A percentile compares a stretch with the other conserved stretches of the same genome.
These are phyloP conservation scores for Boletellus ananiceps DNA, from an alignment of 768 basidiomycete genomes.

Conservation along the genomic window DNA sequence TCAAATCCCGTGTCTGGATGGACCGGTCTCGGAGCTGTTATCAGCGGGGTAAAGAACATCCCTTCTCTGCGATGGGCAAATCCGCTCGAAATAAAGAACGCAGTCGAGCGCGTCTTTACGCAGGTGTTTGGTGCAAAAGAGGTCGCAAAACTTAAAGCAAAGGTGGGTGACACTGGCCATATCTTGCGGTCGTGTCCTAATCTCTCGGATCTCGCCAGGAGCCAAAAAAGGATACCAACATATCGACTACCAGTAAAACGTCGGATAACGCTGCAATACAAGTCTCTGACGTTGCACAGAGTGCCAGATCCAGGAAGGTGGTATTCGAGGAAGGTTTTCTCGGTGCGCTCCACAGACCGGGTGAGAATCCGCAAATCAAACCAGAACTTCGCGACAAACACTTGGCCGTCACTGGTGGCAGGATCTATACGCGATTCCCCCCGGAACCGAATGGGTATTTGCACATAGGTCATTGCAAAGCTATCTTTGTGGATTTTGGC, in stretches of 20 bases:
- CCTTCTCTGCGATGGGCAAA: slow-evolving; percentile 76
- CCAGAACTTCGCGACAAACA: slow-evolving; percentile 77
- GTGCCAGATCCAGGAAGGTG: slow-evolving; percentile 42
- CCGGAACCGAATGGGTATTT: slow-evolving; percentile 98
- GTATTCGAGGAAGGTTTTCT: slow-evolving; percentile 96
- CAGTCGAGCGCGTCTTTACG: slow-evolving; percentile 65
- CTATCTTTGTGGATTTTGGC: slow-evolving; percentile 98
- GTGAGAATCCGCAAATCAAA: slow-evolving; percentile 85
- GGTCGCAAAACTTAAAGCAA: slow-evolving; percentile 57
- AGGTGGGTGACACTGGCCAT: slow-evolving; percentile 38
- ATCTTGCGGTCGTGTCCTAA: neutral
- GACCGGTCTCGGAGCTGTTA: slow-evolving; percentile 64
- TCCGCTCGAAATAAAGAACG: slow-evolving; percentile 79
- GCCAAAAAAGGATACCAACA: slow-evolving; percentile 42
- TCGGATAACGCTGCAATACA: slow-evolving; percentile 22
- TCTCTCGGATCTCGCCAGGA: slow-evolving; percentile 33
- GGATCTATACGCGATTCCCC: slow-evolving; percentile 94
- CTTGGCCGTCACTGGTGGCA: slow-evolving; percentile 70
- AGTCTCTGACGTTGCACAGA: slow-evolving; percentile 33
- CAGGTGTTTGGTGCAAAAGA: slow-evolving; percentile 73
- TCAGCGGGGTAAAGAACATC: slow-evolving; percentile 57
- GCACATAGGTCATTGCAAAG: slow-evolving; percentile 96
- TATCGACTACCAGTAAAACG: slow-evolving; percentile 3
- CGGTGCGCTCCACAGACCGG: slow-evolving; percentile 86
- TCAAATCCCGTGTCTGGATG: slow-evolving; percentile 61